Conservation (phyloP, 2,329 filamentous ascomycete genomes). For the Exophiala calicioides region DNA sequence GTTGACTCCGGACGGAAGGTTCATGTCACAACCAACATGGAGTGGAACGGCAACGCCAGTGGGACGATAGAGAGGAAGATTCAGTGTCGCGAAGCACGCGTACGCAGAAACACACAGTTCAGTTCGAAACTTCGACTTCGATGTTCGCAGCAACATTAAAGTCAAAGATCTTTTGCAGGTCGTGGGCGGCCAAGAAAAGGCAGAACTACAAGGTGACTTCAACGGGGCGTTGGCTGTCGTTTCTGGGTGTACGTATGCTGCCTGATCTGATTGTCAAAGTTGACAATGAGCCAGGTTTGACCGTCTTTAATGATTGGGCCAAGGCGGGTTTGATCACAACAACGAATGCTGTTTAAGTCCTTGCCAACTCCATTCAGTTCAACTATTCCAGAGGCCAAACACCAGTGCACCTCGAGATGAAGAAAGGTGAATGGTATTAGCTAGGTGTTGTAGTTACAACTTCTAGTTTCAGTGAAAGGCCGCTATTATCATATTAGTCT, state of each 20-base stretch:
- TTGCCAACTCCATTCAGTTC: too few relatives aligned
- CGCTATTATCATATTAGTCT: conserved; percentile 10
- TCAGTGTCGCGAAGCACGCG: not conserved
- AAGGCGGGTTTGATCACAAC: conserved; percentile 2
- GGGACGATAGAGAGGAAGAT: not conserved
- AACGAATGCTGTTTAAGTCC: not conserved
- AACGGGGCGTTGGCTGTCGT: conserved; percentile 5
- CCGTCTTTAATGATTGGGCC: conserved; percentile 4
- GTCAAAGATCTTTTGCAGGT: not conserved
- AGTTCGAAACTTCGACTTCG: not conserved
- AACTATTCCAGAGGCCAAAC: too few relatives aligned
- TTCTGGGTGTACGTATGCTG: conserved; percentile 4
- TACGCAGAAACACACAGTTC: not conserved
- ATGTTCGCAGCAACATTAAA: not conserved
- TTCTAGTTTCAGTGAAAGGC: too few relatives aligned
- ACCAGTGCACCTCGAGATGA: too few relatives aligned
- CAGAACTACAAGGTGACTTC: conserved; percentile 6
- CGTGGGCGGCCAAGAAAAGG: not conserved
- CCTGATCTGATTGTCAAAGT: not conserved
- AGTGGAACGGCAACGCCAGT: too few relatives aligned
- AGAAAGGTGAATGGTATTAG: too few relatives aligned
- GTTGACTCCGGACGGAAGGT: too few relatives aligned
- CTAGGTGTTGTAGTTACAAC: too few relatives aligned
- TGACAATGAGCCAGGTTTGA: conserved; percentile 1
- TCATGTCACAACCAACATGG: too few relatives aligned